Evolutionary conservation across 306 rosid genomes (phyloP).

Genomic region (Begonia masoniana): DNA sequence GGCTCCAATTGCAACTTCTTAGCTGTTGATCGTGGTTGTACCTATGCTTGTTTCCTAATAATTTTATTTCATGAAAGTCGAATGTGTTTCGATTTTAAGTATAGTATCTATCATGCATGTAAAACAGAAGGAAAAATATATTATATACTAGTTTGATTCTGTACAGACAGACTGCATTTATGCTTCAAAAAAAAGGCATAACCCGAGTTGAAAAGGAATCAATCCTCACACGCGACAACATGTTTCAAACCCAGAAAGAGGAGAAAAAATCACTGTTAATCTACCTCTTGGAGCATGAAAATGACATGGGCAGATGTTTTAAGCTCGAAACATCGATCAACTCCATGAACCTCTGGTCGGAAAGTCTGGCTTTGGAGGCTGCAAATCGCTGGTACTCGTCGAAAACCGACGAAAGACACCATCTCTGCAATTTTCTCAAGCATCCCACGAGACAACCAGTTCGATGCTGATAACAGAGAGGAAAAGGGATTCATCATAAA

Average conservation of each 20-base stretch:
- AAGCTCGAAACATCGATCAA: slow-evolving; percentile 75
- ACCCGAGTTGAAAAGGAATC: too few relatives aligned
- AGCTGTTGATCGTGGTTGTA: not conserved
- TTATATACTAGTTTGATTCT: too few relatives aligned
- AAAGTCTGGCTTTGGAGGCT: slow-evolving; percentile 89
- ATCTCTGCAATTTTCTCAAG: slow-evolving; percentile 75
- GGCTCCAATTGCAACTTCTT: slow-evolving; percentile 51
- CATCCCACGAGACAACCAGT: slow-evolving; percentile 98
- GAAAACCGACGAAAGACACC: slow-evolving; percentile 90
- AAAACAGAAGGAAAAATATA: too few relatives aligned
- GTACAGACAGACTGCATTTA: too few relatives aligned
- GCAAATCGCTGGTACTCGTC: slow-evolving; percentile 93
- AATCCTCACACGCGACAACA: too few relatives aligned
- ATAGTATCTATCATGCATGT: too few relatives aligned
- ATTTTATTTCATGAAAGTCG: too few relatives aligned
- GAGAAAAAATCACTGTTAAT: not conserved
- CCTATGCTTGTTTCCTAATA: too few relatives aligned
- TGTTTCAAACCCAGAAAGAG: too few relatives aligned
- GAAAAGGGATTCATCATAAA: slow-evolving; percentile 6
- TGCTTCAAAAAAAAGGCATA: too few relatives aligned
- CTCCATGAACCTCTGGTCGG: slow-evolving; percentile 96
- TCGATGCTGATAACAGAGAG: slow-evolving; percentile 56
- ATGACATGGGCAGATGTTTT: slow-evolving; percentile 55
- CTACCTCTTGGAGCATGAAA: slow-evolving; percentile 54
- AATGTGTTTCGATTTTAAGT: too few relatives aligned